Conservation (phyloP, 164 flowering plant species). For the Chimonanthus salicifolius region DNA sequence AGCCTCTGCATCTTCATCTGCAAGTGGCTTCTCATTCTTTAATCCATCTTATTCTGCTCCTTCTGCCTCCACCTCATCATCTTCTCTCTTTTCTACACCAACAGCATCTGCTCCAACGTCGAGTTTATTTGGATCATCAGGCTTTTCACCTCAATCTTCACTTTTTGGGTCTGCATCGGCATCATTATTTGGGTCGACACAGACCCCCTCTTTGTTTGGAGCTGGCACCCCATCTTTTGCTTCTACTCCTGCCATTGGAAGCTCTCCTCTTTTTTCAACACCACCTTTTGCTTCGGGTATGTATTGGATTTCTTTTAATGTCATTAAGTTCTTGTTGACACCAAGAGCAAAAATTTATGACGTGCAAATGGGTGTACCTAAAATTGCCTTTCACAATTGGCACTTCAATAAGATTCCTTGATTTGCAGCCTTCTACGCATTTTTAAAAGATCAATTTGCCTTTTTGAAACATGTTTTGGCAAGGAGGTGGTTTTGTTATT, state of each 20-base stretch:
- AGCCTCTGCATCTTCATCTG: constrained; percentile 48
- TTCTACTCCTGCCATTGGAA: constrained; percentile 33
- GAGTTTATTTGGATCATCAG: constrained; percentile 51
- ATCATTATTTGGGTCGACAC: constrained; percentile 46
- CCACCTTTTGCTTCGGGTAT: constrained; percentile 56
- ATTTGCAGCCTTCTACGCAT: not conserved
- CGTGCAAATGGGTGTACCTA: not conserved
- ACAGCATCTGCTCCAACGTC: constrained; percentile 41
- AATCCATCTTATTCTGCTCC: constrained; percentile 44
- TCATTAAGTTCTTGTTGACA: not conserved
- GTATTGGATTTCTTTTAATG: not conserved
- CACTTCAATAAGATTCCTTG: not conserved
- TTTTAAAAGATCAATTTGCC: not conserved
- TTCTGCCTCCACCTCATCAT: constrained; percentile 36
- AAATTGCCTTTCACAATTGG: not conserved
- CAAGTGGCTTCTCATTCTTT: constrained; percentile 58
- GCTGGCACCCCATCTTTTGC: constrained; percentile 41
- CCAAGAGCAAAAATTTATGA: not conserved
- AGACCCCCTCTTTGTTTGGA: constrained; percentile 54
- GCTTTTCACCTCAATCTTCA: constrained; percentile 55
- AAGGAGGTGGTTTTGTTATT: too few relatives aligned
- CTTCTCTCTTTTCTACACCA: constrained; percentile 65
- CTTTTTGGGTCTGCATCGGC: constrained; percentile 49
- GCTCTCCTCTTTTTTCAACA: constrained; percentile 30
- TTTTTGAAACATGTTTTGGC: not conserved